Conservation (phyloP, 768 basidiomycete genomes). For the Suillus occidentalis region DNA sequence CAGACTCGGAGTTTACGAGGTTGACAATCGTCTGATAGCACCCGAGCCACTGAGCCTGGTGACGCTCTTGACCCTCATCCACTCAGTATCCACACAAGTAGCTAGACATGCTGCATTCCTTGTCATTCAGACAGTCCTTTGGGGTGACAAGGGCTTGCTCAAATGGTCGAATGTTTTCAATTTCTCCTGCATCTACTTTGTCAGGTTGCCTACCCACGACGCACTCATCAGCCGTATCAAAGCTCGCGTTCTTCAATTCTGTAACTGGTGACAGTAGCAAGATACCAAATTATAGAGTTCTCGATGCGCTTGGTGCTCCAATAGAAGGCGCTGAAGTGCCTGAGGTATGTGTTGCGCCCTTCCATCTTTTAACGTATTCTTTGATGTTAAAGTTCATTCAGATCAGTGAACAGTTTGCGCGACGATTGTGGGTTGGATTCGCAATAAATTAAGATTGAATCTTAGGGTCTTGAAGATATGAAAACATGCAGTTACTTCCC, state of each 20-base stretch:
- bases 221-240: slow-evolving; percentile 62
- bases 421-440: slow-evolving; percentile 47
- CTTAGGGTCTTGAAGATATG: slow-evolving; percentile 47
- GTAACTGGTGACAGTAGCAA: slow-evolving; percentile 57
- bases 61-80: not conserved
- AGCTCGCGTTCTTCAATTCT: slow-evolving; percentile 79
- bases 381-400: slow-evolving; percentile 26
- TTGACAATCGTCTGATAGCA: not conserved
- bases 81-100: not conserved
- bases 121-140: slow-evolving; percentile 5
- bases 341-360: slow-evolving; percentile 49
- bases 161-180: slow-evolving; percentile 17
- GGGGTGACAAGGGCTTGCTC: slow-evolving; percentile 1
- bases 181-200: not conserved
- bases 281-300: slow-evolving; percentile 84
- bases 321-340: slow-evolving; percentile 75
- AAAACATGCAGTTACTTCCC: slow-evolving; percentile 78
- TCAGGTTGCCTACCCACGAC: slow-evolving; percentile 41
- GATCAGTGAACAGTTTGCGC: slow-evolving; percentile 71
- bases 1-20: not conserved
- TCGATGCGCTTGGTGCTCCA: slow-evolving; percentile 77
- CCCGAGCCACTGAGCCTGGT: not conserved
- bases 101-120: slow-evolving; percentile 16
- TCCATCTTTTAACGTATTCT: not conserved
- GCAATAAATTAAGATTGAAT: not conserved